Evolutionary conservation across 345 rosid genomes (phyloP), one percentile per base, ranked within the genome.

Genomic region (Lumnitzera racemosa): DNA sequence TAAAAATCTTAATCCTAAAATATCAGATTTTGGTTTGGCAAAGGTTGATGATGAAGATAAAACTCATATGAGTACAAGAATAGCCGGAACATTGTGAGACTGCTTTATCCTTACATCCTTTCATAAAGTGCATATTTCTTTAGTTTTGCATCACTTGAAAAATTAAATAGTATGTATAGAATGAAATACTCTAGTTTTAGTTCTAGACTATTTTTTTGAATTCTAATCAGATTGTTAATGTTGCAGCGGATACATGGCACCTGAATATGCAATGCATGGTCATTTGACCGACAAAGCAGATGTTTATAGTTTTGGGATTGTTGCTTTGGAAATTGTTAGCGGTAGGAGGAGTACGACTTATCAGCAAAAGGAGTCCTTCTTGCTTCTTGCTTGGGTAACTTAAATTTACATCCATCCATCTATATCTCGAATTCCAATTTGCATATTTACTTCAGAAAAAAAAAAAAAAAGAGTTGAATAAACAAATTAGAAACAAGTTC

Each of bases 21-120:
- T 87, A 53, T 84, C 88, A 16, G 95, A 87, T 66, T 87, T 87
- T 52, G 95, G 95, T 59, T 71, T 87, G 23, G 95, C 95, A 16
- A 87, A 82, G 48, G 78, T 87, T n/a, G 83, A 87, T 13, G 86
- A 82, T 49, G 90, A 75, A 23, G 88, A 84, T 53, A 78, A 84
- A 50, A 81, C 88, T 51, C 90, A 84, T 56, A 82, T 87, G 51
- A 87, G 88, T 70, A 82, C 95, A 58, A 55, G 84, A 62, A 48
- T 84, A 54, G 90, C 95, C 4, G 95, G 89, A 73, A 86, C 90
- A 53, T 71, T 67, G 94, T 83, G 41, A 78, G 81, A 55, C 50
- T 12, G 31, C 29, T 56, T 47, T 53, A 49, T 55, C 17, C 9
- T 41, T 16, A 49, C 43, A 17, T 13, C 41, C 10, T 11, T 58